These are phyloP conservation scores for Meredithiella fracta DNA, from an alignment of 2,329 filamentous ascomycete species.

Conservation along the genomic window DNA sequence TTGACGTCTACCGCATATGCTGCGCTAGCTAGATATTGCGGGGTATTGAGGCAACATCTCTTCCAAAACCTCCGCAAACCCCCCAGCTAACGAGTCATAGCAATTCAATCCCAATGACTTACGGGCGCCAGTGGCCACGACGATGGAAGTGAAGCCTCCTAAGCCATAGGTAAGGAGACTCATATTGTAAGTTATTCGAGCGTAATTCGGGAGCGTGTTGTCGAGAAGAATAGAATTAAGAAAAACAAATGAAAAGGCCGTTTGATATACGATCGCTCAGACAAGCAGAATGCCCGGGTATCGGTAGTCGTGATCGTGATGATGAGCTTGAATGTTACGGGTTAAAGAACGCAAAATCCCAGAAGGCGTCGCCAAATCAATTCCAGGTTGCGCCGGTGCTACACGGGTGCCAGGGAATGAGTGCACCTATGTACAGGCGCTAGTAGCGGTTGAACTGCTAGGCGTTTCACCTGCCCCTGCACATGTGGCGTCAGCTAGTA, in stretches of 20 bases:
- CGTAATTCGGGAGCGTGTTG: background rate
- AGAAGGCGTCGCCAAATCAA: background rate
- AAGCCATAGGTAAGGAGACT: constrained; percentile 53
- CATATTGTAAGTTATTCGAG: constrained; percentile 34
- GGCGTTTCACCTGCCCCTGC: background rate
- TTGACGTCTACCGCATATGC: background rate
- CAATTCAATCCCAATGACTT: constrained; percentile 24
- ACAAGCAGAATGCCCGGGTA: too few relatives aligned
- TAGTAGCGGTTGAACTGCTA: background rate
- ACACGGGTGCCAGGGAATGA: background rate
- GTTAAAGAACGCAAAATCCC: constrained; percentile 2
- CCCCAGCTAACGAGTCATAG: too few relatives aligned
- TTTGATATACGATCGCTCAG: background rate
- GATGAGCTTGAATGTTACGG: background rate
- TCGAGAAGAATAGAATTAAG: background rate
- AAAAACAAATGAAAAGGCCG: constrained; percentile 3
- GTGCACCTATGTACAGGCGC: background rate
- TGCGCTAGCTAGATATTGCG: background rate
- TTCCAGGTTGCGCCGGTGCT: background rate
- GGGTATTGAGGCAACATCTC: too few relatives aligned
- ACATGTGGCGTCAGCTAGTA: background rate
- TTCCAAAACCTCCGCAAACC: too few relatives aligned
- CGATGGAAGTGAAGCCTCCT: constrained; percentile 49
- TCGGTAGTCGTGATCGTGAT: background rate
- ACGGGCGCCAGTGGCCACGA: constrained; percentile 66